Evolutionary conservation across 176 grass and related monocot species (phyloP), one percentile per base, ranked within the genome.

Genomic region (Oryza glumipatula): DNA sequence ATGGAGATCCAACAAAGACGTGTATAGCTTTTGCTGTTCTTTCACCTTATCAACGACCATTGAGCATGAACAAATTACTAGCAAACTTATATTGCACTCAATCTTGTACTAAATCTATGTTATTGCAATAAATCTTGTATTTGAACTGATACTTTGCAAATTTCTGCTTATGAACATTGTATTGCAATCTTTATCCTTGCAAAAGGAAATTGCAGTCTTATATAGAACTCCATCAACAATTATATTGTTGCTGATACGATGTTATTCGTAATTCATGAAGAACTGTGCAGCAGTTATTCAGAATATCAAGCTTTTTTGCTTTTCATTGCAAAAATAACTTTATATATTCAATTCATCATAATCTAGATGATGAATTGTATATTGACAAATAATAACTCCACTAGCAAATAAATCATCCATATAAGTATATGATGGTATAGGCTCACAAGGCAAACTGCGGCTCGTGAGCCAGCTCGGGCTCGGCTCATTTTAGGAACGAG

Each of bases 11-110:
- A 49, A 16, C 33, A 51, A 75, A 49, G 15, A 11, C 2, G 19
- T 5, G 17, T 38, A 69, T 68, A 90, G 33, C 64, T 87, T 69
- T 49, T 86, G 60, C 56, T 82, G 72, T 45, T 86, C 73, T 36
- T 82, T 82, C 67, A 86, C 83, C 79, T 82, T 58, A 36, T 5
- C 24, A 49, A 14, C 3, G 47, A 44, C 16, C 15, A 58, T 77
- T 72, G 4, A 32, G 30, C 30, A 32, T 32, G 30, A 76, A 47
- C 10, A 23, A 33, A 4, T 48, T 47, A 19, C 79, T 17, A 87
- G 7, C 17, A 69, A 38, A 72, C 26, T 0, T 32, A 32, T 32
- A 32, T 32, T 32, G 30, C 30, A 32, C 30, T 32, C 30, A 32
- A 32, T 32, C 30, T 32, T 32, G 30, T 32, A 3, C 35, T 85